Base-by-base conservation (phyloP, 768 basidiomycete genomes). In the Mycena vitilis region DNA sequence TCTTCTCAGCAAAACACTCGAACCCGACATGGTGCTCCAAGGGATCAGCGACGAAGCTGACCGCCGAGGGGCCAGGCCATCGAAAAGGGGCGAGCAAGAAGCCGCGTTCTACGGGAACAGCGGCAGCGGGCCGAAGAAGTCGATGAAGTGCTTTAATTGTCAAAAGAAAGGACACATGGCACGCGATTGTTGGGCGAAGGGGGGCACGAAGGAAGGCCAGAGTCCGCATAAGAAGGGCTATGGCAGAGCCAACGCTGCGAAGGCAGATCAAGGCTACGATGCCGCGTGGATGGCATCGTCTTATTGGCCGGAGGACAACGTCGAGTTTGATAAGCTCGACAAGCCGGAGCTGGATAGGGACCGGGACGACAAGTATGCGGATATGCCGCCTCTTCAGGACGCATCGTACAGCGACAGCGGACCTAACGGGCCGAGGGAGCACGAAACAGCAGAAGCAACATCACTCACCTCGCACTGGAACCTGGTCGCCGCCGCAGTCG, bases 181-280 rank as follows among this genome's bases (percentile, higher is more conserved):
- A 60, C 63, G 42, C 5, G 76, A 82, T 36, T 83, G 81, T 51
- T 82, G 79, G 81, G 73, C 40, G 10, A 40, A 40, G 15, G 40
- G 40, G 1, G 40, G 81, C 49, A 79, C 77, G 47, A 78, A 77
- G 58, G 78, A 81, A 57, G 82, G 81, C 2, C 78, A 81, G 55
- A 71, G 69, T 34, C 77, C 72, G 18, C 70, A 67, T 66, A 49
- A 63, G 37, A 68, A 63, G 25, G 42, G 66, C 63, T 22, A 20
- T 30, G 34, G 65, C 57, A 30, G 58, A 4, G 59, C 59, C 1
- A 20, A 60, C 10, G 45, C 16, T 5, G 59, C 49, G 36, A n/a
- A 49, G 11, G 4, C 30, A 2, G n/a, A 5, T 30, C 3, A 30
- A 3, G 30, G 2, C 3, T 5, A 38, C 2, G 59, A 60, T 30